Conservation (phyloP, 495 filamentous ascomycete species). For the Penicillium paradoxum region DNA sequence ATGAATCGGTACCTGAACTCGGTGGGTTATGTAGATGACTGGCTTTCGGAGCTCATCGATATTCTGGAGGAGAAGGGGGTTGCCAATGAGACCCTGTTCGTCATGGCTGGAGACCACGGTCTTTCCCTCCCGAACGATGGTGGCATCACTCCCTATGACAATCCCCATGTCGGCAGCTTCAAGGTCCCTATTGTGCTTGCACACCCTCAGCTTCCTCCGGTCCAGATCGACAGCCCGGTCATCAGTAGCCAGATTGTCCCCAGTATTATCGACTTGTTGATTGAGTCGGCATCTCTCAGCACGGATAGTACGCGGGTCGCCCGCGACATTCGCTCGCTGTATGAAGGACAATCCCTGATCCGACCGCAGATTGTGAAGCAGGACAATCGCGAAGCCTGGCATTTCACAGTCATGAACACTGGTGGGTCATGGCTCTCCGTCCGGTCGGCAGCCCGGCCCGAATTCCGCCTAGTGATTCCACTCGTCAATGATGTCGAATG, state of each 20-base stretch:
- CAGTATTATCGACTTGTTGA: slow-evolving; percentile 46
- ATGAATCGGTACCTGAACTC: slow-evolving; percentile 41
- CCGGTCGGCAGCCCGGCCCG: slow-evolving; percentile 36
- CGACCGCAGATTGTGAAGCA: slow-evolving; percentile 29
- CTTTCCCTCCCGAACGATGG: slow-evolving; percentile 42
- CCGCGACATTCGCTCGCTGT: slow-evolving; percentile 35
- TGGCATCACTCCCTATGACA: slow-evolving; percentile 44
- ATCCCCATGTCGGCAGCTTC: slow-evolving; percentile 47
- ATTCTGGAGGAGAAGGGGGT: slow-evolving; percentile 39
- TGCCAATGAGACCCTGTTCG: slow-evolving; percentile 39
- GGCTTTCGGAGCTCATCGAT: slow-evolving; percentile 32
- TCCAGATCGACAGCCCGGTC: slow-evolving; percentile 40
- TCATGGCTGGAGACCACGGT: slow-evolving; percentile 44
- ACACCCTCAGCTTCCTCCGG: slow-evolving; percentile 41
- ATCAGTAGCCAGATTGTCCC: slow-evolving; percentile 45
- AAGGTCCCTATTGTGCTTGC: slow-evolving; percentile 48
- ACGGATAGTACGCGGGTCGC: slow-evolving; percentile 28
- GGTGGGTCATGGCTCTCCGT: slow-evolving; percentile 44
- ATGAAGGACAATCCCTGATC: slow-evolving; percentile 49
- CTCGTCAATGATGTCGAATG: slow-evolving; percentile 43
- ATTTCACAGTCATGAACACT: slow-evolving; percentile 49
- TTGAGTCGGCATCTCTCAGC: slow-evolving; percentile 39
- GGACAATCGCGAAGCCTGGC: slow-evolving; percentile 41
- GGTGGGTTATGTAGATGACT: slow-evolving; percentile 36
- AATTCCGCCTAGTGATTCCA: slow-evolving; percentile 43